Base-by-base conservation (phyloP, 495 filamentous ascomycete genomes). In the Polyplosphaeria fusca region DNA sequence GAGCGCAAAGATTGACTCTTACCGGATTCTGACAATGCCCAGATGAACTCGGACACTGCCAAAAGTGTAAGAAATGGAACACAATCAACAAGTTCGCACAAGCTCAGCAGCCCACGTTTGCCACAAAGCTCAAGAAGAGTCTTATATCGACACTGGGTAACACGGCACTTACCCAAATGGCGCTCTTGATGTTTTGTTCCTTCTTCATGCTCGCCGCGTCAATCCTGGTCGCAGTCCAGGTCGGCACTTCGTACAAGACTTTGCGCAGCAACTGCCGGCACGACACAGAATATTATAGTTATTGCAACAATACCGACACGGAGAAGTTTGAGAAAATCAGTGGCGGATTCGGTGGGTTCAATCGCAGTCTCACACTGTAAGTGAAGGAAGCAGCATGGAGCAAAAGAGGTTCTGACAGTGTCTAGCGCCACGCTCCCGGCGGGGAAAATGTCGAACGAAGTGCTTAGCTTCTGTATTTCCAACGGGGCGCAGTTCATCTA, bases 401-500 rank as follows among this genome's bases (percentile, higher is more conserved):
- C n/a, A n/a, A n/a, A n/a, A n/a, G n/a, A n/a, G n/a, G n/a, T n/a
- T n/a, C n/a, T n/a, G n/a, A n/a, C n/a, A n/a, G n/a, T n/a, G n/a
- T n/a, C n/a, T n/a, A n/a, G n/a, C 18, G 39, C 39, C 9, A 42
- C 39, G 5, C 39, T 42, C 9, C 9, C 7, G 39, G 9, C 39
- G 5, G 39, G 19, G 5, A 12, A 42, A 42, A 42, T 42, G 11
- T 5, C 5, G 9, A 42, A 20, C 18, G 39, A 42, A 19, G 5
- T 42, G 9, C 39, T 42, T 5, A 13, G 11, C 24, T 42, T 42
- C 19, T 42, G 39, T 19, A 42, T 42, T 13, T 52, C 53, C 30
- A 63, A 63, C 53, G 60, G 60, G 16, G 60, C 60, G 16, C 60
- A 63, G 26, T 63, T 63, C 37, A 58, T 63, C 24, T 63, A 49